A percentile compares a stretch with the other conserved stretches of the same genome.
phyloP scores from a whole-genome alignment of 2,329 filamentous ascomycete genomes.

The Fonsecaea nubica region DNA sequence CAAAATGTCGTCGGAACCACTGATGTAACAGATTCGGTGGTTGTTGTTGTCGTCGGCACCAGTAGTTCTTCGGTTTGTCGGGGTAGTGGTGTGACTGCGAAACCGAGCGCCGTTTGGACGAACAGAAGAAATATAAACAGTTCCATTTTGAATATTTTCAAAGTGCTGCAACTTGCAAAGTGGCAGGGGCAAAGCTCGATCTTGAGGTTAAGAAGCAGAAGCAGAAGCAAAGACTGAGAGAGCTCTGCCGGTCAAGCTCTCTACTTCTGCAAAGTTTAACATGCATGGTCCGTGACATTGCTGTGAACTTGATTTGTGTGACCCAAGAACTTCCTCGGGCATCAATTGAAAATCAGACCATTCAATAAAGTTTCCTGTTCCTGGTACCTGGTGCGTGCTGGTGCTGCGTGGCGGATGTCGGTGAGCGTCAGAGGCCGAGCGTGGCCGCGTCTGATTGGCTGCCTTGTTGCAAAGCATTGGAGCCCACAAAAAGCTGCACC shows the following conservation, averaged over 20 bases:
- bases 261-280: conserved; percentile 6
- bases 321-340: conserved; percentile 28
- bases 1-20: conserved; percentile 11
- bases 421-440: conserved; percentile 29
- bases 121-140: conserved; percentile 27
- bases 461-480: conserved; percentile 13
- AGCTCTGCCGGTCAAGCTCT: conserved; percentile 2
- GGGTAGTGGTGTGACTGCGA: conserved; percentile 28
- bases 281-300: conserved; percentile 21
- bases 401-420: conserved; percentile 25
- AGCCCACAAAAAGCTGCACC: conserved; percentile 13
- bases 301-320: conserved; percentile 30
- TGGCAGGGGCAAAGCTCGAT: neutral
- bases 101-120: conserved; percentile 20
- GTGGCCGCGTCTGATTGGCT: conserved; percentile 36
- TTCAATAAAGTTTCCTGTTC: conserved; percentile 21
- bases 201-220: conserved; percentile 18
- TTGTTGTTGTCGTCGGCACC: conserved; percentile 19
- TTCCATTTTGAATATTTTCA: conserved; percentile 23
- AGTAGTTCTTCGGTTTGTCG: conserved; percentile 18
- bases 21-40: conserved; percentile 12
- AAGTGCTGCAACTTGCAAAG: conserved; percentile 3
- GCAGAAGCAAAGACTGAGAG: neutral
- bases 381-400: conserved; percentile 14
- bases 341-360: conserved; percentile 31